phyloP scores from a whole-genome alignment of 768 basidiomycete genomes.

The Boletus subcaerulescens region DNA sequence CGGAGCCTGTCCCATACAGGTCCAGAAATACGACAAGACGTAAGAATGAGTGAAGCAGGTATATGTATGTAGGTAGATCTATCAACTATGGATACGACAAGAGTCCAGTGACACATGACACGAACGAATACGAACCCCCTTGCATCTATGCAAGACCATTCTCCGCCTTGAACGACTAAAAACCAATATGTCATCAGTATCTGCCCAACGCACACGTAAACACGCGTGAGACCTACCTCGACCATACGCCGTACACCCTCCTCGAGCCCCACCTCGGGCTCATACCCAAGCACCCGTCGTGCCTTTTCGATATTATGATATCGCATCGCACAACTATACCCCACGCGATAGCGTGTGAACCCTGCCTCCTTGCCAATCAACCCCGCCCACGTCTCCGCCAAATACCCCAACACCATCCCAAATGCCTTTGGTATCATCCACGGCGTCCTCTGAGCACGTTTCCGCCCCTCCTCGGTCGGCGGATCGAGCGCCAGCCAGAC shows the following conservation, averaged over 20 bases:
- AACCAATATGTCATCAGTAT: neutral
- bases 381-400: constrained; percentile 73
- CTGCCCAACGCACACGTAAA: neutral
- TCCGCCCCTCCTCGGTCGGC: constrained; percentile 41
- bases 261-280: constrained; percentile 83
- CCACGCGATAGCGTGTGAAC: constrained; percentile 84
- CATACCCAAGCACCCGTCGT: constrained; percentile 86
- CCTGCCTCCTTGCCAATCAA: constrained; percentile 75
- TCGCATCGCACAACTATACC: constrained; percentile 71
- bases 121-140: neutral
- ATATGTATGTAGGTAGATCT: neutral
- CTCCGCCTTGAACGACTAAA: constrained; percentile 31
- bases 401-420: constrained; percentile 67
- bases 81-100: neutral
- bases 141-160: constrained; percentile 25
- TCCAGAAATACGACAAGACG: neutral
- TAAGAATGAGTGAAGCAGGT: neutral
- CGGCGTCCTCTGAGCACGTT: constrained; percentile 35
- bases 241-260: constrained; percentile 82
- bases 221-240: constrained; percentile 48
- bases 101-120: neutral
- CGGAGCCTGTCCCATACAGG: too few species aligned
- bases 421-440: constrained; percentile 57
- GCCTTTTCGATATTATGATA: constrained; percentile 97
- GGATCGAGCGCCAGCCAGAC: constrained; percentile 74